Evolutionary conservation across 2,329 filamentous ascomycete species (phyloP), one percentile per base, ranked within the genome.

Genomic region (Pseudocercospora crystallina): DNA sequence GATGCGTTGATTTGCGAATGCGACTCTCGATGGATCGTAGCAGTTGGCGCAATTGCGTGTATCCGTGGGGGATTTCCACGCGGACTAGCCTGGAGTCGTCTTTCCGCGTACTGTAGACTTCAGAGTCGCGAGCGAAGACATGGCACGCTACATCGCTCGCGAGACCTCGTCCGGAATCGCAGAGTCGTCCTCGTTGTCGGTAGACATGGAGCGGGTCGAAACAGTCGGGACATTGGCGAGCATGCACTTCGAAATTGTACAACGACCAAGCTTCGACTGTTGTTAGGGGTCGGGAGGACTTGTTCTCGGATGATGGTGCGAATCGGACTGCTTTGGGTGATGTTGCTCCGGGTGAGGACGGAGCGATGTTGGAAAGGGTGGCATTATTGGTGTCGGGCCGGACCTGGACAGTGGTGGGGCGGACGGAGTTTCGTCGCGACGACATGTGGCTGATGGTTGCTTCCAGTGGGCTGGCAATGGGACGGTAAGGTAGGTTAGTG

Each of bases 171-270:
- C 75, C 75, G 15, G 60, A 58, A 13, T 71, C 67, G 58, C 75
- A 78, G 13, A 78, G 71, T 51, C 69, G 67, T 14, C 66, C 61
- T 56, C 67, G 69, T 50, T 61, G 54, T 34, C 64, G 67, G 67
- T 72, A 68, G 49, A 72, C 71, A 31, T 72, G 65, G 54, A 73
- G 72, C 2, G 75, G 73, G 57, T 74, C 65, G 58, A 66, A 63
- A 70, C 76, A 78, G 51, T 68, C 64, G 38, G 57, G 61, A 63
- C 76, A 78, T 53, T 67, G 68, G 43, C 69, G 68, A 32, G 73
- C 73, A 63, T 78, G 76, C 51, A 64, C 67, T 59, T 77, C 75
- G 51, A 76, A 77, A 67, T 75, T 64, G 65, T 76, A 75, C 48
- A 74, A 61, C 2, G 71, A 70, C 73, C 74, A 76, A 54, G 68